Evolutionary conservation across 2,329 filamentous ascomycete species (phyloP), one percentile per base, ranked within the genome.

Genomic region (Aureobasidium sp.): DNA sequence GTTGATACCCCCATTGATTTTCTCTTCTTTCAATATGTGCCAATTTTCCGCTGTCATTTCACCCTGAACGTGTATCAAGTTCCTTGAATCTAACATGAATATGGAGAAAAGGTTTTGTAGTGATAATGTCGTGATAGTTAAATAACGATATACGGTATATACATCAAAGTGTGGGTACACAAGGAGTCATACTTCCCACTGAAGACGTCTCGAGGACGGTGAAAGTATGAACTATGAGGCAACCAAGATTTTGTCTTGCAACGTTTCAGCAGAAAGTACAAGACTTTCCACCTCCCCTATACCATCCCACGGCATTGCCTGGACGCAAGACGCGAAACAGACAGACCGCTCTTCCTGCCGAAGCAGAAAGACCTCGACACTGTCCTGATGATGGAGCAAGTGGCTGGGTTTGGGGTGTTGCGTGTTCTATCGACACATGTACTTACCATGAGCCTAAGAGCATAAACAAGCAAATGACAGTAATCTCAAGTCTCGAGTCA

Each of bases 191-290:
- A 53, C 47, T 53, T 58, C 31, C 61, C 61, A 58, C 53, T 48
- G 54, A 63, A 47, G 29, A 19, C 19, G 37, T 62, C 53, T 58
- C 42, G 37, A 60, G 48, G 61, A 63, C 60, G 47, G 45, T 50
- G 45, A 63, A 60, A 53, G 45, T 60, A 58, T 60, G 61, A 63
- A 63, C 61, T 63, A 63, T 63, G 61, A 63, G 54, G 61, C 53
- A 53, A 47, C 59, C 49, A n/a, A 27, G 24, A 22, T 35, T 63
- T 48, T 7, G 53, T 63, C 61, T 63, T 60, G 61, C 61, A 63
- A 63, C 54, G 45, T 60, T 49, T 49, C 31, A 44, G 44, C 44
- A 49, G 29, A 44, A 58, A 62, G 61, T 9, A 49, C 44, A 58
- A 49, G 35, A 14, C 44, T 48, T 39, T 39, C 22, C 24, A 27